Conservation (phyloP, 106 monocot species). For the Apostasia shenzhenica region DNA sequence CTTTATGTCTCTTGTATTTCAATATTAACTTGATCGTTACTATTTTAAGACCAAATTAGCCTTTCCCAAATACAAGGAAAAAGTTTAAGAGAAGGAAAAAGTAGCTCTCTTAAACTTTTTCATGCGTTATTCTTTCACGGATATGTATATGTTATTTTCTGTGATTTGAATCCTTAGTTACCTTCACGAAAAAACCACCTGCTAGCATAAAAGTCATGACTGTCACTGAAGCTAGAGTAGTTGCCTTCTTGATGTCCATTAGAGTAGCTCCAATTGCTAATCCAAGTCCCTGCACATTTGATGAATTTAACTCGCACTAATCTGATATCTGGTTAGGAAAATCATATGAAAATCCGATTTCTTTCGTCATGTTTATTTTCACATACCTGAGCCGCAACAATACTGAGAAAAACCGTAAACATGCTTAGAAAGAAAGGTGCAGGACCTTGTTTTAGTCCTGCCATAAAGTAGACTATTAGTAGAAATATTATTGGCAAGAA, state of each 20-base stretch:
- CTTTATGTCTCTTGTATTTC: no score
- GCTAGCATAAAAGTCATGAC: slow-evolving; percentile 26
- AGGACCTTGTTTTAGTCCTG: slow-evolving; percentile 8
- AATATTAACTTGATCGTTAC: no score
- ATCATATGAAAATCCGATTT: no score
- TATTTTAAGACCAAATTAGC: no score
- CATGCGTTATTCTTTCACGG: not conserved
- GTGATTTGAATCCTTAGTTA: slow-evolving; percentile 4
- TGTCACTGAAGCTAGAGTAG: slow-evolving; percentile 20
- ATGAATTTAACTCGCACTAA: no score
- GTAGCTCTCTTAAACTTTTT: no score
- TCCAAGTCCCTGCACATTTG: slow-evolving; percentile 21
- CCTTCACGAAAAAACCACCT: slow-evolving; percentile 29
- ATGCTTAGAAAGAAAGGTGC: slow-evolving; percentile 16
- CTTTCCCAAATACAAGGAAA: no score
- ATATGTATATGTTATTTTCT: no score
- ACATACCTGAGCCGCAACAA: slow-evolving; percentile 22
- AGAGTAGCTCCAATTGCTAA: slow-evolving; percentile 19
- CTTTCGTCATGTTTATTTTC: no score
- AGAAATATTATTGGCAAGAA: slow-evolving; percentile 20
- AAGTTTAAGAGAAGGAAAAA: no score
- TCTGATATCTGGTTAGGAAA: no score
- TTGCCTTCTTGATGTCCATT: slow-evolving; percentile 37
- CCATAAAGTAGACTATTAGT: slow-evolving; percentile 35
- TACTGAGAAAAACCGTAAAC: slow-evolving; percentile 17